Evolutionary conservation across 371 early-diverging fungal species (phyloP).

Genomic region (Syncephalastrum racemosum): DNA sequence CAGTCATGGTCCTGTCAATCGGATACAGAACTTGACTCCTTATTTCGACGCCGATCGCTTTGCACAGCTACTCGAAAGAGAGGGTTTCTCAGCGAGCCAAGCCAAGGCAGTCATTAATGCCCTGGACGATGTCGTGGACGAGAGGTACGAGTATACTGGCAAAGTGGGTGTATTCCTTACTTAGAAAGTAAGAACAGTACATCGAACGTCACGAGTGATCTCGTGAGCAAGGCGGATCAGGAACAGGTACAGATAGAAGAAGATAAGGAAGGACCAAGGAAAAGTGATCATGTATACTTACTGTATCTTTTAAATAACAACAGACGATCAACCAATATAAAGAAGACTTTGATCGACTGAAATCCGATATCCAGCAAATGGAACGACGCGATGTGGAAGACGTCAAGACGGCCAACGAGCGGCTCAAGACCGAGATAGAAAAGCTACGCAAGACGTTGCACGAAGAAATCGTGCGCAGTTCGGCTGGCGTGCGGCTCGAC

Average conservation of each 20-base stretch:
- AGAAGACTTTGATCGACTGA: slow-evolving; percentile 86
- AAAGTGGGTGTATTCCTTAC: not conserved
- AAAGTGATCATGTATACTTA: not conserved
- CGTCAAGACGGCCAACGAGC: slow-evolving; percentile 82
- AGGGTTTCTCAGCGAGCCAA: slow-evolving; percentile 75
- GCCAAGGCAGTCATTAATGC: slow-evolving; percentile 79
- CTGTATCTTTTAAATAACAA: not conserved
- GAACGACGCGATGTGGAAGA: slow-evolving; percentile 88
- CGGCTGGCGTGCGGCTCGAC: slow-evolving; percentile 88
- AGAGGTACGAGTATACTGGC: too few relatives aligned
- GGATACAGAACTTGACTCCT: slow-evolving; percentile 30
- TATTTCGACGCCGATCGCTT: slow-evolving; percentile 79
- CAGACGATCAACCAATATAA: slow-evolving; percentile 81
- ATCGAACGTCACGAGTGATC: slow-evolving; percentile 57
- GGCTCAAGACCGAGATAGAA: slow-evolving; percentile 77
- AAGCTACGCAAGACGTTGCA: slow-evolving; percentile 77
- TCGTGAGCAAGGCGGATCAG: slow-evolving; percentile 83
- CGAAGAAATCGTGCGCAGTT: slow-evolving; percentile 87
- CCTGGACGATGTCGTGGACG: slow-evolving; percentile 73
- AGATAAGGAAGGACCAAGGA: not conserved
- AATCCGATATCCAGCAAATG: slow-evolving; percentile 83
- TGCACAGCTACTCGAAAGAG: slow-evolving; percentile 68
- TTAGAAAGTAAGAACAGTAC: slow-evolving; percentile 32
- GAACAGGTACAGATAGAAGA: slow-evolving; percentile 56
- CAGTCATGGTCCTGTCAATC: not conserved